These are phyloP conservation scores for Coprinellus micaceus DNA, from an alignment of 768 basidiomycete genomes.

Conservation along the genomic window DNA sequence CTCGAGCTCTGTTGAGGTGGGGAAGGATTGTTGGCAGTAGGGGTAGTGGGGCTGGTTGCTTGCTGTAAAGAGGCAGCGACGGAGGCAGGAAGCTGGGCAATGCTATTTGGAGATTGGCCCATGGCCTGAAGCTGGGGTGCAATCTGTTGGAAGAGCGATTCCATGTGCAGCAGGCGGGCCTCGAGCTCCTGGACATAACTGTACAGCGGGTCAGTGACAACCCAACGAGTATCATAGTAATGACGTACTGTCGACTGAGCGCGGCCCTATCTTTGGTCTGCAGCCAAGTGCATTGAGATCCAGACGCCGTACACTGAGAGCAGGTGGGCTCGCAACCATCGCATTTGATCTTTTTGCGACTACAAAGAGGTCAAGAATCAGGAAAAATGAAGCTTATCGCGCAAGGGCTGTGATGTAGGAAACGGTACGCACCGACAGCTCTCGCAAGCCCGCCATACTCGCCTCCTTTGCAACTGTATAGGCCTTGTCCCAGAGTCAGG, in stretches of 20 bases:
- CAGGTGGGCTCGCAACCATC: slow-evolving; percentile 86
- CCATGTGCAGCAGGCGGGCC: slow-evolving; percentile 84
- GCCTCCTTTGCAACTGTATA: slow-evolving; percentile 69
- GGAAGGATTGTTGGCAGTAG: slow-evolving; percentile 35
- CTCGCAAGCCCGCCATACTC: slow-evolving; percentile 90
- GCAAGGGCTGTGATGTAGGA: slow-evolving; percentile 17
- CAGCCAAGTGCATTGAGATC: slow-evolving; percentile 81
- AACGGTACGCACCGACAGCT: slow-evolving; percentile 65
- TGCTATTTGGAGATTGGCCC: slow-evolving; percentile 49
- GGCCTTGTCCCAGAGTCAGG: slow-evolving; percentile 64
- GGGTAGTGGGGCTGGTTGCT: slow-evolving; percentile 34
- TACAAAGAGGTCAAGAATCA: slow-evolving; percentile 26
- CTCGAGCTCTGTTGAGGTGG: slow-evolving; percentile 15
- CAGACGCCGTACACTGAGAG: slow-evolving; percentile 72
- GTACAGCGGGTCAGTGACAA: slow-evolving; percentile 13
- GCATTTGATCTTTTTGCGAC: slow-evolving; percentile 92
- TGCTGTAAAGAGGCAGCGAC: slow-evolving; percentile 31
- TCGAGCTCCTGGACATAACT: slow-evolving; percentile 93
- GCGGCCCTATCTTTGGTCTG: slow-evolving; percentile 91
- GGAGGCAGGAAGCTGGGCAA: slow-evolving; percentile 29
- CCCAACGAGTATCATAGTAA: slow-evolving; percentile 4
- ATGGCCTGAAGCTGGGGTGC: slow-evolving; percentile 65
- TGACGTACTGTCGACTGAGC: slow-evolving; percentile 79
- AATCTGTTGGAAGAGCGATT: slow-evolving; percentile 78
- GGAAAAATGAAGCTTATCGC: slow-evolving; percentile 11